A percentile compares a stretch with the other conserved stretches of the same genome.
These are phyloP conservation scores for Mycena capillaripes DNA, from an alignment of 768 basidiomycete species.

Conservation along the genomic window DNA sequence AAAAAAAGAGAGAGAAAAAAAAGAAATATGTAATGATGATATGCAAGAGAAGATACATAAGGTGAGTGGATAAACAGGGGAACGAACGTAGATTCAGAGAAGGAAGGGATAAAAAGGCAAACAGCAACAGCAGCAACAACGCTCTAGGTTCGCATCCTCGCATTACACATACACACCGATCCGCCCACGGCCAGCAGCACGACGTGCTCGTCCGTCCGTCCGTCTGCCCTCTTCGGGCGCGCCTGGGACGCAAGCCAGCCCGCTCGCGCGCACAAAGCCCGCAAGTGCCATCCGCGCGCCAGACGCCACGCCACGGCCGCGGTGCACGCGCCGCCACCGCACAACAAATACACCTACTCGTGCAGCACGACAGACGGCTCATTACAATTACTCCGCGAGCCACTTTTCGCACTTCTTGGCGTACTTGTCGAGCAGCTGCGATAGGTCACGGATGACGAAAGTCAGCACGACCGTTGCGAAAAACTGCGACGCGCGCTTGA, in stretches of 20 bases:
- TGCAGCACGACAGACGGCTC: background rate
- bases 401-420: constrained; percentile 95
- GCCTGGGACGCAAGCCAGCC: background rate
- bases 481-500: constrained; percentile 90
- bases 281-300: constrained; percentile 12
- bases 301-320: constrained; percentile 4
- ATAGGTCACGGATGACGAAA: constrained; percentile 91
- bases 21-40: constrained; percentile 19
- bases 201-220: background rate
- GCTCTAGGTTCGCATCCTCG: constrained; percentile 29
- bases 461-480: constrained; percentile 91
- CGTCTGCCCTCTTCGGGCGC: constrained; percentile 19
- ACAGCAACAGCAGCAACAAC: constrained; percentile 20
- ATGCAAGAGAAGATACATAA: constrained; percentile 45
- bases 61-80: constrained; percentile 38
- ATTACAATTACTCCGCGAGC: constrained; percentile 82
- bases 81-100: constrained; percentile 34
- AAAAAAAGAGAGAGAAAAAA: constrained; percentile 6
- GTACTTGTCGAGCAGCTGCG: constrained; percentile 91
- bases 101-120: constrained; percentile 29
- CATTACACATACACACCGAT: constrained; percentile 21
- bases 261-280: constrained; percentile 26
- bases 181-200: constrained; percentile 7
- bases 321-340: background rate
- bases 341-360: background rate